Base-by-base conservation (phyloP, 176 grass and related monocot genomes). In the Avena sativa region DNA sequence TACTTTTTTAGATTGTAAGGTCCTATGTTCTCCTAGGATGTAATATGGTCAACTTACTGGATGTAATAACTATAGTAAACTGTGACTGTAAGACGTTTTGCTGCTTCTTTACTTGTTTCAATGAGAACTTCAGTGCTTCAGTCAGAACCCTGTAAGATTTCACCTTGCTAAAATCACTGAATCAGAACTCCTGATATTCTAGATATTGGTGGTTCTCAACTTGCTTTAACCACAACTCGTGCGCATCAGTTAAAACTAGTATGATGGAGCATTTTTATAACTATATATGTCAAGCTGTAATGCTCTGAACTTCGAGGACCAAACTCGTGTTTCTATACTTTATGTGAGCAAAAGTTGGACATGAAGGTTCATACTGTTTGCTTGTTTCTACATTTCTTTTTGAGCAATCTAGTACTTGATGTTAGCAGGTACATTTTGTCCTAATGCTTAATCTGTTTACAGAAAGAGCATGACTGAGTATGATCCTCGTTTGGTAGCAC, bases 391-490 rank as follows among this genome's bases (percentile, higher is more conserved):
- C 13, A 3, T 25, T 74, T 91, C 43, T 51, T 11, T 2, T 6
- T 66, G 4, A 79, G 14, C 4, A 79, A 67, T 86, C 40, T 49
- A 71, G n/a, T 50, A 30, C 6, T 62, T 44, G 69, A 23, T 14
- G 20, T 53, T 43, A 62, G 32, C 7, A 17, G 15, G 49, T 2
- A 77, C 49, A 91, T 43, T 2, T 12, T 80, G 23, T 66, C 28
- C 40, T 79, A 75, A 84, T 67, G 43, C 0, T 43, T 7, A 78
- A 65, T 81, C 53, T 88, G 25, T 67, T 86, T 32, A 53, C 62
- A 96, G 97, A 81, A 96, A 94, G 89, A 93, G 94, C 89, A 94
- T 96, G 97, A 89, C 83, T 15, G 92, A 99, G 36, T 99, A 94
- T 79, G 97, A 99, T 88, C 97, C 97, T 78, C 87, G 90, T 73